These are phyloP conservation scores for Aspergillus pseudoterreus DNA, from an alignment of 2,329 filamentous ascomycete genomes.

Conservation along the genomic window DNA sequence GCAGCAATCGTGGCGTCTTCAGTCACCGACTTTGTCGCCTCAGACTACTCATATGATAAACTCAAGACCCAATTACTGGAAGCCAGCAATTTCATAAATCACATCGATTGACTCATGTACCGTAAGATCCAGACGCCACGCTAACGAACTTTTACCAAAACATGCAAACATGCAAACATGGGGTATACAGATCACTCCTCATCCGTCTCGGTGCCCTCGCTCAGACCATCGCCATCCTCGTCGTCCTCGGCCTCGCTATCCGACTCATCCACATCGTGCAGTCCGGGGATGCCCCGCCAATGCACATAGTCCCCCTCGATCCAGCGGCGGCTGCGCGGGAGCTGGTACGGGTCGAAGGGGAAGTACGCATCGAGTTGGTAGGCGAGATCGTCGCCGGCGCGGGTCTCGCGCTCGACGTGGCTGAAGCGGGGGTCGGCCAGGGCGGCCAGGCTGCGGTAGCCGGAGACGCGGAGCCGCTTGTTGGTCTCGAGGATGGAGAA, in stretches of 20 bases:
- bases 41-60: background rate
- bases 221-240: constrained; percentile 27
- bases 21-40: too few species aligned
- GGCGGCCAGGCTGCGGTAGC: constrained; percentile 50
- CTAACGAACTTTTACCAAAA: background rate
- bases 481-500: constrained; percentile 86
- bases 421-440: constrained; percentile 37
- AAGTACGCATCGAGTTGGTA: constrained; percentile 93
- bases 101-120: background rate
- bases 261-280: constrained; percentile 57
- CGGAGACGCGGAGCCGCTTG: constrained; percentile 78
- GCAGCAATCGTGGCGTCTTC: too few species aligned
- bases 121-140: background rate
- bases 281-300: constrained; percentile 71
- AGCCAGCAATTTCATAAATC: background rate
- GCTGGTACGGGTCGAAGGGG: constrained; percentile 92
- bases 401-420: constrained; percentile 53
- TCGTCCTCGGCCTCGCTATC: constrained; percentile 27
- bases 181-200: constrained; percentile 30
- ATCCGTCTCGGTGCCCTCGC: constrained; percentile 42
- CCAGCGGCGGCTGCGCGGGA: constrained; percentile 85
- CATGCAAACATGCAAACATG: background rate
- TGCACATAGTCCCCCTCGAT: constrained; percentile 77
- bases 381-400: constrained; percentile 65
- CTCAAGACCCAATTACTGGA: too few species aligned